Evolutionary conservation across 2,329 filamentous ascomycete species (phyloP), one percentile per base, ranked within the genome.

Genomic region (Alternaria alternata): DNA sequence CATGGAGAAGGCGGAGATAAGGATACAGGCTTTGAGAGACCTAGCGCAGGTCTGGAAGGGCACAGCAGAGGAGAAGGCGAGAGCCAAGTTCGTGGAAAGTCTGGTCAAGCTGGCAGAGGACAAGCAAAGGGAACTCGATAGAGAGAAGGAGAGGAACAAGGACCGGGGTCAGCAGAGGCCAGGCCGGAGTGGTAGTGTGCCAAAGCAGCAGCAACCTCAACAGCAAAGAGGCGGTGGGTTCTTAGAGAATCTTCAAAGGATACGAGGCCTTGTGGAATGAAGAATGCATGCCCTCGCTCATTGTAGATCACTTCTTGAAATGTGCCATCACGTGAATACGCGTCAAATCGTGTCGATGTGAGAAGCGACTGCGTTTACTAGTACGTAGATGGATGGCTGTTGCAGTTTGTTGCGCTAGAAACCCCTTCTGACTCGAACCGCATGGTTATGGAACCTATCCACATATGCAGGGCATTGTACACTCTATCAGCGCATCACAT

Each of bases 11-110:
- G 95, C 95, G 0, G 87, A 87, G 12, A 84, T 85, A 56, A 84
- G 92, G 44, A 89, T 98, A 14, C 89, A 93, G 72, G 88, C 91
- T 73, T 83, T 98, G 57, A 89, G 93, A 72, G 86, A 89, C 63
- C 80, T 98, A 64, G 88, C 88, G 4, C 81, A 81, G n/a, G 89
- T 99, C 22, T 99, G 95, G 94, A 94, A 91, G 76, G 93, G 93
- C n/a, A 97, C 95, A 3, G 91, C 92, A 0, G 95, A 99, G 80
- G 95, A 98, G 77, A 96, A 92, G 79, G 92, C 93, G 6, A 84
- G 95, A 54, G 81, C 81, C 9, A 91, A 88, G 71, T 93, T 97
- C 75, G 89, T 99, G 18, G 94, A 98, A 65, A 85, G 86, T 52
- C 78, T 99, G 69, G 88, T 89, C 34, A 93, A 89, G 81, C 85